phyloP scores from a whole-genome alignment of 495 filamentous ascomycete genomes.

The Daldinia loculata region DNA sequence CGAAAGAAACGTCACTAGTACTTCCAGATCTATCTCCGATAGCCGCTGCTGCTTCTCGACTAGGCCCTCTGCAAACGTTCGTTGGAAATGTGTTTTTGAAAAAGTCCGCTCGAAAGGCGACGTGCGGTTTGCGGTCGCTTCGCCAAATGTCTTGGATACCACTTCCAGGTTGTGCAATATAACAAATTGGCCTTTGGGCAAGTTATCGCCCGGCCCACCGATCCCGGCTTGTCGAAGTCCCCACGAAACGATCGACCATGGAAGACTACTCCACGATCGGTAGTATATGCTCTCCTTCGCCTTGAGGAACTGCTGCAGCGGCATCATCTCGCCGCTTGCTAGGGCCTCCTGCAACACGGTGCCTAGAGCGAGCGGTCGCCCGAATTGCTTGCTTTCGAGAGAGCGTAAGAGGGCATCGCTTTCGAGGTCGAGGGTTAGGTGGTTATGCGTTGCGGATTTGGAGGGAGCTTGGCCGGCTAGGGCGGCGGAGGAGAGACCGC shows the following conservation, averaged over 20 bases:
- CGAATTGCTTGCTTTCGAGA: constrained; percentile 80
- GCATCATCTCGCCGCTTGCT: constrained; percentile 70
- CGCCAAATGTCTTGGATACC: constrained; percentile 56
- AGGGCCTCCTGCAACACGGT: constrained; percentile 83
- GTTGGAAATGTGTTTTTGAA: constrained; percentile 69
- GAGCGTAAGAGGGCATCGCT: constrained; percentile 70
- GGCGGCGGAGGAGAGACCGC: constrained; percentile 72
- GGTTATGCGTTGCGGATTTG: constrained; percentile 51
- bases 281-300: constrained; percentile 70
- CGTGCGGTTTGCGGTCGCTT: constrained; percentile 56
- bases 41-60: constrained; percentile 59
- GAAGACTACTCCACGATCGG: constrained; percentile 56
- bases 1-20: constrained; percentile 75
- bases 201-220: constrained; percentile 58
- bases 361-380: constrained; percentile 81
- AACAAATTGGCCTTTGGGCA: constrained; percentile 64
- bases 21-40: constrained; percentile 70
- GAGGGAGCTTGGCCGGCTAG: constrained; percentile 64
- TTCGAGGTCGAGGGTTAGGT: constrained; percentile 72
- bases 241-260: constrained; percentile 74
- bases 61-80: constrained; percentile 64
- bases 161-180: constrained; percentile 68
- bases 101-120: constrained; percentile 70
- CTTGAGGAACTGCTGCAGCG: constrained; percentile 67
- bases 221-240: constrained; percentile 74